A percentile compares a stretch with the other conserved stretches of the same genome.
Evolutionary conservation across 2,329 filamentous ascomycete species (phyloP).

Genomic region (Huntiella decipiens): DNA sequence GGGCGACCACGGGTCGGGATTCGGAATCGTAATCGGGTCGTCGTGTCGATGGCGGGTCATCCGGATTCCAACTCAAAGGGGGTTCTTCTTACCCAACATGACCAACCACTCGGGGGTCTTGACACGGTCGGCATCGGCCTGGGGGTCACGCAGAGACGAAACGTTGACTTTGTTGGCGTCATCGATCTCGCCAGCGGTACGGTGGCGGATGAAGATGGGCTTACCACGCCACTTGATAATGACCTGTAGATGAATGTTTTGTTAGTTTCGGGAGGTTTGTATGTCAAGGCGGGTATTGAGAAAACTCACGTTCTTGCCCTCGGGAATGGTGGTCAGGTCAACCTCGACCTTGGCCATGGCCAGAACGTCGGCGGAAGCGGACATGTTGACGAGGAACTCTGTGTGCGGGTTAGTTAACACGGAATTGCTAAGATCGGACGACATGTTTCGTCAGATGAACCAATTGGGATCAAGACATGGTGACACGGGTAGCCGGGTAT

Average conservation of each 20-base stretch:
- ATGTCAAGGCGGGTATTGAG: background rate
- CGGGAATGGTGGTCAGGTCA: slow-evolving; percentile 76
- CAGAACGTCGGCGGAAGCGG: slow-evolving; percentile 91
- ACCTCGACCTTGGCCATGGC: slow-evolving; percentile 99
- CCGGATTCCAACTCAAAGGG: no score
- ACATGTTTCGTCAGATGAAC: no score
- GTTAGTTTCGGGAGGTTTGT: background rate
- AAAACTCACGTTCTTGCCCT: slow-evolving; percentile 89
- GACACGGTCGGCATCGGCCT: slow-evolving; percentile 79
- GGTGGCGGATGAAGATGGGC: slow-evolving; percentile 99
- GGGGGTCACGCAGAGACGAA: slow-evolving; percentile 70
- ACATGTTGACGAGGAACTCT: slow-evolving; percentile 99
- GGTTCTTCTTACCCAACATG: slow-evolving; percentile 60
- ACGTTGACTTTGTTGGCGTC: slow-evolving; percentile 83
- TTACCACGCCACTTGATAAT: slow-evolving; percentile 99
- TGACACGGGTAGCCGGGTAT: no score
- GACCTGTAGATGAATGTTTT: slow-evolving; percentile 35
- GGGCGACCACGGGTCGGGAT: no score
- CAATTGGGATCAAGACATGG: no score
- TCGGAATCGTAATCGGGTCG: no score
- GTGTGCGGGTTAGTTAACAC: slow-evolving; percentile 14
- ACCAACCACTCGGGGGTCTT: slow-evolving; percentile 98
- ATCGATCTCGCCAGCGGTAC: slow-evolving; percentile 79
- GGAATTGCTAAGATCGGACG: no score
- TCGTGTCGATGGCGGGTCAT: no score